phyloP scores from a whole-genome alignment of 2,329 filamentous ascomycete species.

The Xylaria sp. region DNA sequence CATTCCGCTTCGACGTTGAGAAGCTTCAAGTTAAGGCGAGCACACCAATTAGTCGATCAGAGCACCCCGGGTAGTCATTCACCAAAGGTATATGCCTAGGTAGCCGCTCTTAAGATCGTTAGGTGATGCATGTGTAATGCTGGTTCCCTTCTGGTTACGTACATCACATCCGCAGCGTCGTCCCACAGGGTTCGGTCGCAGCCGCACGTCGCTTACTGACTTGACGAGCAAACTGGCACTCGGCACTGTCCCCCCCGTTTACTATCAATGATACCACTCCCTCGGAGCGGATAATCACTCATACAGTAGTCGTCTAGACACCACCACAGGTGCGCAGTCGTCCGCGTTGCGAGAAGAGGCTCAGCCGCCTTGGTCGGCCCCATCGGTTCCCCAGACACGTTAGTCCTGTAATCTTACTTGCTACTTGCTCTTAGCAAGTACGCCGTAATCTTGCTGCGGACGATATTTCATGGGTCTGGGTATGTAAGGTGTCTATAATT shows the following conservation, averaged over 20 bases:
- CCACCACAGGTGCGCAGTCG: not conserved
- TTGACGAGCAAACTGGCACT: conserved; percentile 7
- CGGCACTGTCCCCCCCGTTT: conserved; percentile 22
- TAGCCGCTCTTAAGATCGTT: conserved; percentile 3
- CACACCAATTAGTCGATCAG: not conserved
- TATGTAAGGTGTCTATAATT: conserved; percentile 8
- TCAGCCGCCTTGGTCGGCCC: conserved; percentile 7
- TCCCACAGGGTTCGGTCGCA: conserved; percentile 24
- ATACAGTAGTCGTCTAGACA: not conserved
- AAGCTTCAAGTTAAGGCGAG: not conserved
- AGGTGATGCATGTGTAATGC: conserved; percentile 24
- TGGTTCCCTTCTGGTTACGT: conserved; percentile 21
- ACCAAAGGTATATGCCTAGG: conserved; percentile 6
- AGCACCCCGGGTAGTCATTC: not conserved
- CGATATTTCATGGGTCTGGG: conserved; percentile 4
- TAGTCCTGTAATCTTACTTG: conserved; percentile 17
- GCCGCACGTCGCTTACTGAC: conserved; percentile 25
- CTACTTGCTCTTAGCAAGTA: not conserved
- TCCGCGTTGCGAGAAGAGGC: conserved; percentile 12
- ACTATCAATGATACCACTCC: conserved; percentile 19
- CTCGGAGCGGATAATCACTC: conserved; percentile 21
- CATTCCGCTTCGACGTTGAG: not conserved
- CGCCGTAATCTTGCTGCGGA: conserved; percentile 4
- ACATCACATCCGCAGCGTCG: conserved; percentile 17
- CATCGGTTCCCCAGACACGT: conserved; percentile 9